Evolutionary conservation across 2,329 filamentous ascomycete species (phyloP).

Genomic region (Neofusicoccum cordaticola): DNA sequence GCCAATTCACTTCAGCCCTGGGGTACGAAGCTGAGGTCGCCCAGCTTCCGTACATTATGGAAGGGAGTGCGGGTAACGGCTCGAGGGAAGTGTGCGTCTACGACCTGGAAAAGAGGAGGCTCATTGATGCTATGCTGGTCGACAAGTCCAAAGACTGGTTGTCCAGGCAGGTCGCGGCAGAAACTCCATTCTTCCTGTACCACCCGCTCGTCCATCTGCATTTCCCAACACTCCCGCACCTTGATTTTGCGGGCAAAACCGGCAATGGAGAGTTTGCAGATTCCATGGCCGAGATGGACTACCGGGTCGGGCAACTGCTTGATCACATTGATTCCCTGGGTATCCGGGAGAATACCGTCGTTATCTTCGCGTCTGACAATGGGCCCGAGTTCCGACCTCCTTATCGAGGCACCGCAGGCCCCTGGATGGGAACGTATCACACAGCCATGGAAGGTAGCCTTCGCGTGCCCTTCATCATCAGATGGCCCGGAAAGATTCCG

Average conservation of each 20-base stretch:
- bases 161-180: neutral
- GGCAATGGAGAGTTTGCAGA: neutral
- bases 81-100: slow-evolving; percentile 35
- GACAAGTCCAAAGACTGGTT: slow-evolving; percentile 28
- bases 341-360: neutral
- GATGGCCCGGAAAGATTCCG: neutral
- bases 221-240: neutral
- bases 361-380: neutral
- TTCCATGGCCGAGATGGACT: slow-evolving; percentile 1
- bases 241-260: neutral
- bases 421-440: neutral
- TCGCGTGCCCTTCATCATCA: neutral
- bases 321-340: neutral
- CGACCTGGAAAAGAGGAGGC: slow-evolving; percentile 30
- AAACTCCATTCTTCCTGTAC: slow-evolving; percentile 15
- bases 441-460: neutral
- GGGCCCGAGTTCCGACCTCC: neutral
- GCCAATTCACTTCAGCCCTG: slow-evolving; percentile 33
- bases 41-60: slow-evolving; percentile 37
- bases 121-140: slow-evolving; percentile 35
- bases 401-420: neutral
- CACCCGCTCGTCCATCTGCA: slow-evolving; percentile 17
- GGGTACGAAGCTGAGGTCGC: slow-evolving; percentile 35
- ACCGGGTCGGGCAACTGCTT: neutral
- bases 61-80: slow-evolving; percentile 24